Evolutionary conservation across 495 filamentous ascomycete genomes (phyloP).

Genomic region (Aspergillus wentii): DNA sequence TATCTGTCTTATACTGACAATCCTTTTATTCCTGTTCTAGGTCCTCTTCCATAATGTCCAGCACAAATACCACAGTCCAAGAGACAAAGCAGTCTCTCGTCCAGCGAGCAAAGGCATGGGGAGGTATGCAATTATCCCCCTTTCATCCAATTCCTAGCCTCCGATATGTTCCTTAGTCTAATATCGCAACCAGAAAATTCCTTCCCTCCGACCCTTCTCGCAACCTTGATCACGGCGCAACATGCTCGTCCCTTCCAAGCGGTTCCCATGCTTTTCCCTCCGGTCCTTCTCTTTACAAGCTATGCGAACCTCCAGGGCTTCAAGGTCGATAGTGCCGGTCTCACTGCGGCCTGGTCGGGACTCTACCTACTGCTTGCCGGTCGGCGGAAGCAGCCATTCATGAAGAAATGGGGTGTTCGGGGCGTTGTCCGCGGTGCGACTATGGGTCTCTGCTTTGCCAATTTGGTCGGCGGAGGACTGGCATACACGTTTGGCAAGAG

Average conservation of each 20-base stretch:
- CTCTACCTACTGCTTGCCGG: constrained; percentile 76
- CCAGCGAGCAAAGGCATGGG: constrained; percentile 58
- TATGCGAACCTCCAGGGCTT: constrained; percentile 78
- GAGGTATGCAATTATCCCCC: constrained; percentile 51
- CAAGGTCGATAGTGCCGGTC: constrained; percentile 77
- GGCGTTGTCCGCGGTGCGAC: constrained; percentile 68
- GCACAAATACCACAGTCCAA: constrained; percentile 28
- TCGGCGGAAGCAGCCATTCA: constrained; percentile 53
- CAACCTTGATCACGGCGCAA: constrained; percentile 73
- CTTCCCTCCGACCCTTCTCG: constrained; percentile 71
- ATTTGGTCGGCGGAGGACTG: constrained; percentile 65
- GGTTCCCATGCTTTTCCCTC: constrained; percentile 76
- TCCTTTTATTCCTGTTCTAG: neutral
- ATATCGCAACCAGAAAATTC: constrained; percentile 60
- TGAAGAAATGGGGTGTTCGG: constrained; percentile 60
- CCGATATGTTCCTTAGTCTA: constrained; percentile 1
- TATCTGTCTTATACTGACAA: neutral
- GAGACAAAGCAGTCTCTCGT: constrained; percentile 45
- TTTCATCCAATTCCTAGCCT: neutral
- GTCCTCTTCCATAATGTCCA: constrained; percentile 7
- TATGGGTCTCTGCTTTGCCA: constrained; percentile 64
- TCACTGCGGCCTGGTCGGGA: constrained; percentile 80
- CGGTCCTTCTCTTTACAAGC: constrained; percentile 77
- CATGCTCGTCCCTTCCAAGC: constrained; percentile 69
- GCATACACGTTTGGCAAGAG: constrained; percentile 63